phyloP scores from a whole-genome alignment of 352 stramenopile genomes.

The Pythium aristosporum region DNA sequence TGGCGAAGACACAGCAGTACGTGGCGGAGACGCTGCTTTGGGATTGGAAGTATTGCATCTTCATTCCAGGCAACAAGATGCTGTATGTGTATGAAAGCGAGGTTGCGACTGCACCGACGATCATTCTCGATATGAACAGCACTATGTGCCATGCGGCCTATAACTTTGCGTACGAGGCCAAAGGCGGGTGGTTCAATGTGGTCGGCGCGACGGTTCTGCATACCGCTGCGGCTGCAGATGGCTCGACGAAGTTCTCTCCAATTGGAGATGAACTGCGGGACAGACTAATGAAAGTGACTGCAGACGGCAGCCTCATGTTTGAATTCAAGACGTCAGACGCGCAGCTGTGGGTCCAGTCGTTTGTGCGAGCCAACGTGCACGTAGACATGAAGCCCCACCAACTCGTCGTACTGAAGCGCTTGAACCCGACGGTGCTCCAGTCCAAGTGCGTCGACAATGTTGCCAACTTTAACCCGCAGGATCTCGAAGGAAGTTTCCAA shows the following conservation, averaged over 20 bases:
- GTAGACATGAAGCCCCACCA: slow-evolving; percentile 54
- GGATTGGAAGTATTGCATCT: slow-evolving; percentile 73
- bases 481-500: slow-evolving; percentile 75
- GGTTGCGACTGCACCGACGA: slow-evolving; percentile 33
- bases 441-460: slow-evolving; percentile 61
- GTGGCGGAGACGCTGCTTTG: slow-evolving; percentile 47
- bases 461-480: slow-evolving; percentile 53
- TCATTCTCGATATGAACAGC: slow-evolving; percentile 61
- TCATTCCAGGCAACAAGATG: slow-evolving; percentile 42
- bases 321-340: slow-evolving; percentile 56
- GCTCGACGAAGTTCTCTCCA: slow-evolving; percentile 30
- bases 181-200: slow-evolving; percentile 60
- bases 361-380: slow-evolving; percentile 44
- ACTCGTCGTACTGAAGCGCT: slow-evolving; percentile 50
- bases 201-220: slow-evolving; percentile 45
- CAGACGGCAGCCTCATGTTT: slow-evolving; percentile 37
- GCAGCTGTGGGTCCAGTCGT: slow-evolving; percentile 55
- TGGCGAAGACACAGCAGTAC: slow-evolving; percentile 38
- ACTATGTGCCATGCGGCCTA: slow-evolving; percentile 41
- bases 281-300: slow-evolving; percentile 38
- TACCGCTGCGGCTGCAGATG: not conserved
- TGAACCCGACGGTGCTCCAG: slow-evolving; percentile 56
- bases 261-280: slow-evolving; percentile 32
- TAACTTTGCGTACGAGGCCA: slow-evolving; percentile 40
- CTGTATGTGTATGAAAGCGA: slow-evolving; percentile 70